Conservation (phyloP, 208 protist genomes). For the Wallacemonas rigidus region DNA sequence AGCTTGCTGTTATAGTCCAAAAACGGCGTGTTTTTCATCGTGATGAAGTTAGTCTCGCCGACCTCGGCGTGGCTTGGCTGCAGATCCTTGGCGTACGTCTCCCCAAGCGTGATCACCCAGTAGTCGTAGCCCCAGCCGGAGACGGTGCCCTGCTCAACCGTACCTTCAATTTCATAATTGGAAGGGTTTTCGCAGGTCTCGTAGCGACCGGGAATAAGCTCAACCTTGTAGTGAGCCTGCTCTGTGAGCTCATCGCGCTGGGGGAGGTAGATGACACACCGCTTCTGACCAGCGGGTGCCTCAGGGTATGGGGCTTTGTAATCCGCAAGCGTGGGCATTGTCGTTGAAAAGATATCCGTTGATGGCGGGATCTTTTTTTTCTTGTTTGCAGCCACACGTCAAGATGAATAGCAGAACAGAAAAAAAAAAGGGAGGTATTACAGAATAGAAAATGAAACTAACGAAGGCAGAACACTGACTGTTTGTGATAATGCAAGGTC, state of each 20-base stretch:
- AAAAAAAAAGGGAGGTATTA: conserved; percentile 17
- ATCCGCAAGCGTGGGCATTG: conserved; percentile 34
- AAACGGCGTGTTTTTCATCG: conserved; percentile 23
- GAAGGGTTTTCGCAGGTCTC: conserved; percentile 10
- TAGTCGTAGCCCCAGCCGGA: conserved; percentile 33
- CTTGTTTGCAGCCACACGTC: background rate
- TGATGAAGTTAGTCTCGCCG: conserved; percentile 15
- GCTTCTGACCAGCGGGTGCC: conserved; percentile 28
- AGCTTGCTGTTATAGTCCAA: conserved; percentile 50
- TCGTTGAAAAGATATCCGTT: background rate
- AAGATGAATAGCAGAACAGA: conserved; percentile 3
- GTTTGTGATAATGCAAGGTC: no score
- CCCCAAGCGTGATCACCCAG: conserved; percentile 19
- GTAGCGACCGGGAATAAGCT: conserved; percentile 41
- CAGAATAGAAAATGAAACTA: background rate
- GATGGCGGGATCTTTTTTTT: background rate
- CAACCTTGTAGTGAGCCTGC: conserved; percentile 26
- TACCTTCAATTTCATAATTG: conserved; percentile 18
- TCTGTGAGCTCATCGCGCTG: conserved; percentile 20
- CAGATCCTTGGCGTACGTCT: conserved; percentile 22
- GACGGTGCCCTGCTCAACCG: conserved; percentile 13
- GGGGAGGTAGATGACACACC: conserved; percentile 45
- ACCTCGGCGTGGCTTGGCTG: conserved; percentile 5
- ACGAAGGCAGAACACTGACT: no score
- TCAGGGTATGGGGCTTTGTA: conserved; percentile 44